Percentiles rank a stretch among this genome's conserved stretches.
Conservation (phyloP, 2,329 filamentous ascomycete genomes). For the Sclerotinia minor region DNA sequence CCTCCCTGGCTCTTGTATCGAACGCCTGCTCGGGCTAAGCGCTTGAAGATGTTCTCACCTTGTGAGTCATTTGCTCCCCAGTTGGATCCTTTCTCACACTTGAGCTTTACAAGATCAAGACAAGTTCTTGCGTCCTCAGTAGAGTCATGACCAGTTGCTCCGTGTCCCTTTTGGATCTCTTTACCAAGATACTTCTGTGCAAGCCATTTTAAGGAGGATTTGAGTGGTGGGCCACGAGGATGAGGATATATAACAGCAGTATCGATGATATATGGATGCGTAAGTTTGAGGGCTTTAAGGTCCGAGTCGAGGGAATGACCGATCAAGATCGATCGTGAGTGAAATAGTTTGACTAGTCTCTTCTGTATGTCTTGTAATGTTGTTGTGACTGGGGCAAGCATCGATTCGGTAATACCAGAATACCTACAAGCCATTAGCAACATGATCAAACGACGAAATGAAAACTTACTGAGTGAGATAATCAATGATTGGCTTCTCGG, state of each 20-base stretch:
- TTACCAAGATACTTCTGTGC: constrained; percentile 80
- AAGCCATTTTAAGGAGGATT: constrained; percentile 87
- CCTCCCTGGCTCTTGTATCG: constrained; percentile 63
- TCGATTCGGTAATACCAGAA: constrained; percentile 87
- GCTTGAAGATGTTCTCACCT: constrained; percentile 86
- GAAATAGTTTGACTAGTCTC: constrained; percentile 70
- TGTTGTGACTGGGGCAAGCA: constrained; percentile 81
- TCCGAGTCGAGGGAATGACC: constrained; percentile 84
- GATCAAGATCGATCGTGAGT: constrained; percentile 70
- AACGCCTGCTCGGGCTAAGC: constrained; percentile 66
- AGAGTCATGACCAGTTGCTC: constrained; percentile 70
- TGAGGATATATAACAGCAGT: constrained; percentile 90
- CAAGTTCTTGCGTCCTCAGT: constrained; percentile 90
- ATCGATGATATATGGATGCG: constrained; percentile 92
- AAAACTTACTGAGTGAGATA: constrained; percentile 71
- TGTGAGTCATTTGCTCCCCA: constrained; percentile 82
- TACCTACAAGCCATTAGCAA: constrained; percentile 48
- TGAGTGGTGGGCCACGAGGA: constrained; percentile 82
- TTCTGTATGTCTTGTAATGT: constrained; percentile 80
- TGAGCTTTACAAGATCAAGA: constrained; percentile 89
- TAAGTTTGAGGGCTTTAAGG: constrained; percentile 78
- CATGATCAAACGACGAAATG: constrained; percentile 26
- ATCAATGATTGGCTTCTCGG: constrained; percentile 81
- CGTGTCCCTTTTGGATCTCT: constrained; percentile 80
- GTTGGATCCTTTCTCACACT: constrained; percentile 85